A percentile compares a stretch with the other conserved stretches of the same genome.
These are phyloP conservation scores for Penicillium corylophilum DNA, from an alignment of 2,329 filamentous ascomycete species.

Conservation along the genomic window DNA sequence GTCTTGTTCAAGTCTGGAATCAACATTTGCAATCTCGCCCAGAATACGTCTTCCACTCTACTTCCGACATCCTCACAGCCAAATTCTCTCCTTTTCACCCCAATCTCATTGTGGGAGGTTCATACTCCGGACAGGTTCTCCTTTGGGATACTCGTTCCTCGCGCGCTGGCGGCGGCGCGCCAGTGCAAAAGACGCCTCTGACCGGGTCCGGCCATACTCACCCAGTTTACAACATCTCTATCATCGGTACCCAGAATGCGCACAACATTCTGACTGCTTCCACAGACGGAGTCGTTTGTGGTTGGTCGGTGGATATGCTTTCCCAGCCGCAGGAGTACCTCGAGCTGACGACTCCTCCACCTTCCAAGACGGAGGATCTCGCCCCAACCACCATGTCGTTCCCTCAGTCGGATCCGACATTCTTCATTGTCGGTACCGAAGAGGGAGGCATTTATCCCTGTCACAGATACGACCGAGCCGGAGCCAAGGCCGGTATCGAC, in stretches of 20 bases:
- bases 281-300: conserved; percentile 93
- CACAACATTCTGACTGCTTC: conserved; percentile 98
- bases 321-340: conserved; percentile 93
- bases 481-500: conserved; percentile 94
- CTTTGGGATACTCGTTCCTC: conserved; percentile 95
- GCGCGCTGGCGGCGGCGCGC: conserved; percentile 63
- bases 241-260: conserved; percentile 96
- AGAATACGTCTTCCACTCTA: conserved; percentile 94
- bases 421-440: conserved; percentile 95
- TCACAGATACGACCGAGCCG: conserved; percentile 94
- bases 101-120: conserved; percentile 91
- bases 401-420: conserved; percentile 91
- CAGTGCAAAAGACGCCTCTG: conserved; percentile 92
- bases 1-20: conserved; percentile 96
- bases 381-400: conserved; percentile 94
- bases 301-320: conserved; percentile 97
- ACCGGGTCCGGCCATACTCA: conserved; percentile 95
- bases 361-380: conserved; percentile 89
- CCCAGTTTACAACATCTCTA: conserved; percentile 90
- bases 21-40: conserved; percentile 89
- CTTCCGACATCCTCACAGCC: conserved; percentile 90
- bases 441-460: conserved; percentile 96
- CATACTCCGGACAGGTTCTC: conserved; percentile 93
- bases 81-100: conserved; percentile 99
- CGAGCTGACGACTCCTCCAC: conserved; percentile 79